Base-by-base conservation (phyloP, 192 early-diverging fungal genomes). In the Radiomyces spectabilis region DNA sequence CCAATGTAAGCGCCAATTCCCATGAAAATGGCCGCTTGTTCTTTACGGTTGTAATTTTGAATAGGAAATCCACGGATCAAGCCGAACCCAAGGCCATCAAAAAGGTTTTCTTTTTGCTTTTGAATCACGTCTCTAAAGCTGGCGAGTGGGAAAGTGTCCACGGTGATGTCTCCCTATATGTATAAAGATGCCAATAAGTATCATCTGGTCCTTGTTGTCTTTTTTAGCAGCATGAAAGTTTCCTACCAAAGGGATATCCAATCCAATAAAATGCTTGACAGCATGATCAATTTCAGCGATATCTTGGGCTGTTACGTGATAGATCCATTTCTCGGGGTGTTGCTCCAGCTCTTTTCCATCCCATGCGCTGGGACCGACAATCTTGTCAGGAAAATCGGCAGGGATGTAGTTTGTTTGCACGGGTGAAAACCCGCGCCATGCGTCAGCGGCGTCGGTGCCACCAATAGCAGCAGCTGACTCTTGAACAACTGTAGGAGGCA, bases 1-100 rank as follows among this genome's bases (percentile, higher is more conserved):
- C 69, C 69, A 50, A 71, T 52, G 48, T 71, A 62, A 22, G 69
- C 30, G 25, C 69, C 69, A 25, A 71, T 48, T 8, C 69, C 69
- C 65, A 71, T 61, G 32, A 71, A 71, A n/a, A 69, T 34, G 27
- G 49, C 50, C 18, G 52, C 45, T 15, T 67, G 65, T 9, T 67
- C 65, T 24, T 67, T 19, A 18, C 58, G 57, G 0, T 43, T 25
- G 35, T 67, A 67, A 0, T 56, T 46, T 3, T 6, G 4, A 25
- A 59, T 56, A 18, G 65, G 65, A 10, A 67, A 61, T 3, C 65
- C 65, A 26, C 65, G 53, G 7, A 61, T 29, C 31, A 67, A 34
- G 2, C 51, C 41, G 37, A 67, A 60, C 0, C 65, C 65, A 19
- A 25, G 44, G 13, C 65, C 65, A 7, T 61, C 12, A 42, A 67